Conservation (phyloP, 352 stramenopile genomes). For the Globisporangium megalacanthum region DNA sequence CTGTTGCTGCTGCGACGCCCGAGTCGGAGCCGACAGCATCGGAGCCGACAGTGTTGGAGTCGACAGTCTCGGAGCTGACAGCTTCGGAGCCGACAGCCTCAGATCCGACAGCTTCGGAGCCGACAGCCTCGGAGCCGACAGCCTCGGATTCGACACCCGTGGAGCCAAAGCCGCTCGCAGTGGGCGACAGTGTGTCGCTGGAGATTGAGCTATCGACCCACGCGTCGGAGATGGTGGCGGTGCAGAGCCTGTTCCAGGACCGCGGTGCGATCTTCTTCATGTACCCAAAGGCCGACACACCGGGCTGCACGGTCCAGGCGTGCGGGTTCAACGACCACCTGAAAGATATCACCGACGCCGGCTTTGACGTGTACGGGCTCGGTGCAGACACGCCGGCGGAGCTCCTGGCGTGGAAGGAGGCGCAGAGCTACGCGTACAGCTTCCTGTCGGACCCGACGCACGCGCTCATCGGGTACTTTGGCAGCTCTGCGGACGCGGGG, state of each 20-base stretch:
- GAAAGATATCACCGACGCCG: slow-evolving; percentile 60
- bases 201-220: slow-evolving; percentile 69
- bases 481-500: slow-evolving; percentile 58
- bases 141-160: slow-evolving; percentile 3
- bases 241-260: slow-evolving; percentile 71
- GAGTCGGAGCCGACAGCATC: background rate
- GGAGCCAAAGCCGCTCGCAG: slow-evolving; percentile 21
- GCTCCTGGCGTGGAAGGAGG: slow-evolving; percentile 71
- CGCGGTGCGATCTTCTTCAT: slow-evolving; percentile 85
- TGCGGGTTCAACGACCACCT: slow-evolving; percentile 85
- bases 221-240: slow-evolving; percentile 40
- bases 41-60: no score
- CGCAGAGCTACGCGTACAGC: slow-evolving; percentile 75
- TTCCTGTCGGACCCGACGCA: slow-evolving; percentile 80
- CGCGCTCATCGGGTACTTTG: slow-evolving; percentile 72
- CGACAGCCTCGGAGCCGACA: background rate
- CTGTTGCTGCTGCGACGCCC: background rate
- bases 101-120: no score
- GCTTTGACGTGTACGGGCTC: slow-evolving; percentile 81
- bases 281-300: slow-evolving; percentile 83
- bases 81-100: no score
- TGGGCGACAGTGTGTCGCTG: slow-evolving; percentile 45
- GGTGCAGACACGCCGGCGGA: slow-evolving; percentile 61
- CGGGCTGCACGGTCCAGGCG: slow-evolving; percentile 77
- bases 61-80: background rate